These are phyloP conservation scores for Aplosporella prunicola DNA, from an alignment of 2,329 filamentous ascomycete genomes.

Conservation along the genomic window DNA sequence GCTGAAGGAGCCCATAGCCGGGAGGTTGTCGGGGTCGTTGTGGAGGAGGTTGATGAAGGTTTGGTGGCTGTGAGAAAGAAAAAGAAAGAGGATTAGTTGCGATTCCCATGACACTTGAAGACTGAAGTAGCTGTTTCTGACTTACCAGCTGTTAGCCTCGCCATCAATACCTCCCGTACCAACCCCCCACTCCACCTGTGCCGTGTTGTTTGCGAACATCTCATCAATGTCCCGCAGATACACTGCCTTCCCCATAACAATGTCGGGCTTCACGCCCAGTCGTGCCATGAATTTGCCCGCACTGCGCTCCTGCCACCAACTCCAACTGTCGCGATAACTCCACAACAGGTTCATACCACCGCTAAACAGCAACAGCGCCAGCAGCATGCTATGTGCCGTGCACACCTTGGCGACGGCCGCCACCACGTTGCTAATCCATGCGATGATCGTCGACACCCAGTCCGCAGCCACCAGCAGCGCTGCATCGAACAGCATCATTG, in stretches of 20 bases:
- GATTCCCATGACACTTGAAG: not conserved
- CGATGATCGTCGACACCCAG: constrained; percentile 64
- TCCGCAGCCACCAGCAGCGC: constrained; percentile 4
- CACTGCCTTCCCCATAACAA: constrained; percentile 74
- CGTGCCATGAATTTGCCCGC: constrained; percentile 72
- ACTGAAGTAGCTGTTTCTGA: not conserved
- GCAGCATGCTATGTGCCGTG: constrained; percentile 64
- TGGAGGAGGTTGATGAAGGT: constrained; percentile 28
- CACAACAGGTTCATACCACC: constrained; percentile 64
- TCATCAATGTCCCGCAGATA: constrained; percentile 75
- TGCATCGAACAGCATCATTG: constrained; percentile 18
- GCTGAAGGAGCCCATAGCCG: constrained; percentile 11
- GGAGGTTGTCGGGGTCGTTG: constrained; percentile 15
- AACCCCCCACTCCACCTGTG: too few relatives aligned
- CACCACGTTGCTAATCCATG: constrained; percentile 61
- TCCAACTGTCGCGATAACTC: constrained; percentile 60
- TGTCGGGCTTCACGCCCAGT: constrained; percentile 69
- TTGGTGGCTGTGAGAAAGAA: constrained; percentile 22
- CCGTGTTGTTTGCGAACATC: constrained; percentile 38
- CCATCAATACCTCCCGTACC: not conserved
- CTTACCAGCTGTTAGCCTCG: constrained; percentile 23
- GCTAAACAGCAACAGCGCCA: constrained; percentile 60
- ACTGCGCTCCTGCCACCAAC: constrained; percentile 79
- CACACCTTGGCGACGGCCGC: constrained; percentile 57
- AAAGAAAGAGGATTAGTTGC: not conserved